Conservation (phyloP, 2,329 filamentous ascomycete species). For the Grosmannia huntii region DNA sequence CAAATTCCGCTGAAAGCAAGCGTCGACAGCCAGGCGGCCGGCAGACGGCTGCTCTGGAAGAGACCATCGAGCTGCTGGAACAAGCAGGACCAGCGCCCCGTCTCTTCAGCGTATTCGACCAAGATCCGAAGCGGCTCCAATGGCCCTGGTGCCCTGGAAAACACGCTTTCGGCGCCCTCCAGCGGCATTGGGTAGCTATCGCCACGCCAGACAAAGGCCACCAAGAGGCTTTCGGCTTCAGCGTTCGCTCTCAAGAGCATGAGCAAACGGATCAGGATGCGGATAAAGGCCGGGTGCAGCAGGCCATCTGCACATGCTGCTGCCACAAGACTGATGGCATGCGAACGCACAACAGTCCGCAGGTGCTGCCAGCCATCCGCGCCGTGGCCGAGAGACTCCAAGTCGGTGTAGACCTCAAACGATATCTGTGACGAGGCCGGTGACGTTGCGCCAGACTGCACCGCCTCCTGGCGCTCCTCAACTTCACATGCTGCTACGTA, state of each 20-base stretch:
- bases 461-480: slow-evolving; percentile 25
- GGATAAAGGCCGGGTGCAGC: slow-evolving; percentile 26
- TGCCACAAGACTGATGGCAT: slow-evolving; percentile 29
- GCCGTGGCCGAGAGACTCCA: slow-evolving; percentile 29
- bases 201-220: slow-evolving; percentile 17
- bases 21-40: slow-evolving; percentile 31
- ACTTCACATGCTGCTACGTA: slow-evolving; percentile 33
- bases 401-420: slow-evolving; percentile 32
- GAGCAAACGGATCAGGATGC: slow-evolving; percentile 29
- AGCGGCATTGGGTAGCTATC: background rate
- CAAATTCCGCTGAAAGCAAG: slow-evolving; percentile 27
- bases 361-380: slow-evolving; percentile 33
- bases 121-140: slow-evolving; percentile 15
- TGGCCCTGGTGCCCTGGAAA: slow-evolving; percentile 14
- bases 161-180: slow-evolving; percentile 14
- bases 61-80: slow-evolving; percentile 25
- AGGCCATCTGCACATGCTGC: slow-evolving; percentile 29
- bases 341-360: slow-evolving; percentile 30
- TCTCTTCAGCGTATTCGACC: slow-evolving; percentile 19
- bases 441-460: slow-evolving; percentile 22
- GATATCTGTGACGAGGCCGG: slow-evolving; percentile 26
- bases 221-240: slow-evolving; percentile 30
- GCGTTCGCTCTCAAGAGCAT: slow-evolving; percentile 19
- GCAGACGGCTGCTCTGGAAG: slow-evolving; percentile 22
- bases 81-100: slow-evolving; percentile 19